Evolutionary conservation across 192 early-diverging fungal genomes (phyloP).

Genomic region (Entomortierella lignicola): DNA sequence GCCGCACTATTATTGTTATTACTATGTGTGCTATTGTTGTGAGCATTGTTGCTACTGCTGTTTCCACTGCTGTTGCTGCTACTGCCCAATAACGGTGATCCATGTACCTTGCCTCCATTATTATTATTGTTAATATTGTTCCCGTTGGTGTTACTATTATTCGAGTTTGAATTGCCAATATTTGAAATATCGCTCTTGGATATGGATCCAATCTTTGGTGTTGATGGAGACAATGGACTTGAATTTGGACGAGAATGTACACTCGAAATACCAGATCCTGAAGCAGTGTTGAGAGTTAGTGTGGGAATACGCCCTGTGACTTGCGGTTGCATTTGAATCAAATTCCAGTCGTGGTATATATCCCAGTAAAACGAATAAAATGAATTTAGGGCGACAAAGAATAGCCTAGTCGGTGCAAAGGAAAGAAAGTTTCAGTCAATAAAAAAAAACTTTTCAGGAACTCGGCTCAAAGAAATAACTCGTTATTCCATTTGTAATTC

Average conservation of each 20-base stretch:
- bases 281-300: conserved; percentile 27
- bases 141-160: background rate
- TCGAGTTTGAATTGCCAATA: background rate
- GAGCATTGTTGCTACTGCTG: background rate
- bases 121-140: conserved; percentile 1
- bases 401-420: too few relatives aligned
- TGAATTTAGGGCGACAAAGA: conserved; percentile 84
- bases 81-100: too few relatives aligned
- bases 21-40: conserved; percentile 4
- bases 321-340: conserved; percentile 59
- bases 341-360: conserved; percentile 90
- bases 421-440: too few relatives aligned
- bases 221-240: background rate
- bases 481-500: background rate
- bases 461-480: background rate
- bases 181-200: background rate
- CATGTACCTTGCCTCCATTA: too few relatives aligned
- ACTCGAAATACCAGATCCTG: conserved; percentile 9
- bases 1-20: background rate
- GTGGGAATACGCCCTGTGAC: conserved; percentile 27
- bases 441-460: background rate
- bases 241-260: conserved; percentile 17
- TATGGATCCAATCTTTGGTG: conserved; percentile 26
- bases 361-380: conserved; percentile 98
- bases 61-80: conserved; percentile 1